Conservation (phyloP, 1,284 basidiomycete genomes). For the Exobasidium cylindrosporum region DNA sequence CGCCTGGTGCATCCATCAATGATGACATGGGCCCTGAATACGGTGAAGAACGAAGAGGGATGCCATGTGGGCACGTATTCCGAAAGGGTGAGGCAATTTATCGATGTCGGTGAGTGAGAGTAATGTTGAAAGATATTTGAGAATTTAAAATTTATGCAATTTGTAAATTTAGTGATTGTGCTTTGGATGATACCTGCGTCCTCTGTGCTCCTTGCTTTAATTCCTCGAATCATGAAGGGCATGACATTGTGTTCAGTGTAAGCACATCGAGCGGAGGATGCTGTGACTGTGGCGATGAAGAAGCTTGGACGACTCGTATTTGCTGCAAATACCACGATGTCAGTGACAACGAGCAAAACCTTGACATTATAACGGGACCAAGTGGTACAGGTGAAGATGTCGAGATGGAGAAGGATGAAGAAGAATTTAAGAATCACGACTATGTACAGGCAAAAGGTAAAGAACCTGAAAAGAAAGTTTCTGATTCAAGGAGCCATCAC, state of each 20-base stretch:
- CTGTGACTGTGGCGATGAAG: slow-evolving; percentile 54
- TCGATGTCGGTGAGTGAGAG: slow-evolving; percentile 44
- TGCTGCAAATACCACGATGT: slow-evolving; percentile 43
- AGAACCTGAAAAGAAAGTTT: slow-evolving; percentile 1
- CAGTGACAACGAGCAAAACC: neutral
- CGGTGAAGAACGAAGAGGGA: slow-evolving; percentile 43
- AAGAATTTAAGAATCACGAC: neutral
- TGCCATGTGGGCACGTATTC: slow-evolving; percentile 55
- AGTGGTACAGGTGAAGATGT: neutral
- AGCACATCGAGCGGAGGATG: slow-evolving; percentile 46
- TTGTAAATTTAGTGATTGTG: slow-evolving; percentile 50
- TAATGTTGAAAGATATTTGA: too few species aligned
- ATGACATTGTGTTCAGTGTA: slow-evolving; percentile 52
- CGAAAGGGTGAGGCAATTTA: slow-evolving; percentile 55
- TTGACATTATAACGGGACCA: neutral
- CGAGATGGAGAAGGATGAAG: neutral
- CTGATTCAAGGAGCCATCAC: neutral
- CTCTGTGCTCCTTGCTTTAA: slow-evolving; percentile 53
- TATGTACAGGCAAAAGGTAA: neutral
- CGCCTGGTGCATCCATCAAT: slow-evolving; percentile 22
- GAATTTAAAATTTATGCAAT: too few species aligned
- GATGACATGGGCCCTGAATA: slow-evolving; percentile 43
- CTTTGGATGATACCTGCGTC: slow-evolving; percentile 53
- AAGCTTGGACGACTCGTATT: slow-evolving; percentile 50
- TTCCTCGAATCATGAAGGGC: slow-evolving; percentile 45